A percentile compares a stretch with the other conserved stretches of the same genome.
Conservation (phyloP, 306 rosid genomes). For the Rubus idaeus region DNA sequence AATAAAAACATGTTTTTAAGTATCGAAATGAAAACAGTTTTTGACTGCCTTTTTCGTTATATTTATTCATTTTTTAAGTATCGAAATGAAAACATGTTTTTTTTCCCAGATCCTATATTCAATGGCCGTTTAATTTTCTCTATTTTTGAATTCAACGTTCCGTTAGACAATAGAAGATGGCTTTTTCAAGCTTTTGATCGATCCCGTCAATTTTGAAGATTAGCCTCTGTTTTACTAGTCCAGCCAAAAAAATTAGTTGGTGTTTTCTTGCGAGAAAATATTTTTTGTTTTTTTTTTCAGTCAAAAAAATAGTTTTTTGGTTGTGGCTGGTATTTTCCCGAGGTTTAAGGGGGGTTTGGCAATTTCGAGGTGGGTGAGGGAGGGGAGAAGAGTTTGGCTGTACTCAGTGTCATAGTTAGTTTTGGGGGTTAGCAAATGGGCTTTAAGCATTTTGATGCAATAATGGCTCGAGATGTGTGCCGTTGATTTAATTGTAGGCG, state of each 20-base stretch:
- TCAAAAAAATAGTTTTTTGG: not conserved
- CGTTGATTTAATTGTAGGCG: slow-evolving; percentile 28
- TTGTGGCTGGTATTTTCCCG: slow-evolving; percentile 23
- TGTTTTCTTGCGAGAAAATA: not conserved
- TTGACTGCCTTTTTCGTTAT: too few species aligned
- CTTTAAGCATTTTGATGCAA: slow-evolving; percentile 6
- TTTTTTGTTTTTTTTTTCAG: too few species aligned
- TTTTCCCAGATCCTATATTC: slow-evolving; percentile 33
- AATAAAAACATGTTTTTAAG: too few species aligned
- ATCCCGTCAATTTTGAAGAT: not conserved
- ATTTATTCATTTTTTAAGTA: too few species aligned
- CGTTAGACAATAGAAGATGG: slow-evolving; percentile 18
- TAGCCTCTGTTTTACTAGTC: not conserved
- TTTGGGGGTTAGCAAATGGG: slow-evolving; percentile 23
- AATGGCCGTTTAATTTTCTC: slow-evolving; percentile 7
- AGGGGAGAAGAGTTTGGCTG: slow-evolving; percentile 22
- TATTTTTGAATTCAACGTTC: slow-evolving; percentile 35
- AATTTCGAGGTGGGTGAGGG: slow-evolving; percentile 28
- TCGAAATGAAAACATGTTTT: slow-evolving; percentile 14
- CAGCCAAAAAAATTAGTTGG: not conserved
- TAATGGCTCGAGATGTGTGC: slow-evolving; percentile 40
- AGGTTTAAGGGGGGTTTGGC: slow-evolving; percentile 41
- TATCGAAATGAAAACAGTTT: slow-evolving; percentile 12
- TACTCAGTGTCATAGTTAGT: slow-evolving; percentile 35
- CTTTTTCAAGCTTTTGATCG: slow-evolving; percentile 9